These are phyloP conservation scores for Zymoseptoria tritici DNA, from an alignment of 2,329 filamentous ascomycete species.

Conservation along the genomic window DNA sequence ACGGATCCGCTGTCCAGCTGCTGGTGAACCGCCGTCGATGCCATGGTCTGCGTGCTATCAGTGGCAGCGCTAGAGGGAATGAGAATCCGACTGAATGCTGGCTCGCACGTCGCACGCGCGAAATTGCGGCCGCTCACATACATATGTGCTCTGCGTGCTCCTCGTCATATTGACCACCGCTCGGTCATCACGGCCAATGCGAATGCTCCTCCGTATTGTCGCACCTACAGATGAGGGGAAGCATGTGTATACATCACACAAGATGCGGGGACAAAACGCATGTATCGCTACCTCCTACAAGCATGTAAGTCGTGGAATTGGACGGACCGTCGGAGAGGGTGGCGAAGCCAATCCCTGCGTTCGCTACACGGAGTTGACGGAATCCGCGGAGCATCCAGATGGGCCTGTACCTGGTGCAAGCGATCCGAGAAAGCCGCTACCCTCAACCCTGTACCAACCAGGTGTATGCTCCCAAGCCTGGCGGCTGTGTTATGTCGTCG, in stretches of 20 bases:
- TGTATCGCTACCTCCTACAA: neutral
- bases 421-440: neutral
- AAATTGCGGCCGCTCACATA: neutral
- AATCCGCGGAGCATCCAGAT: no score
- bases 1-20: slow-evolving; percentile 28
- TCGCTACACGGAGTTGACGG: neutral
- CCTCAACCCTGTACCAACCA: neutral
- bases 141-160: neutral
- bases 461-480: neutral
- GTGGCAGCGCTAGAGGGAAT: neutral
- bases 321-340: neutral
- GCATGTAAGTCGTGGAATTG: neutral
- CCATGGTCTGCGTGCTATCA: slow-evolving; percentile 1
- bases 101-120: neutral
- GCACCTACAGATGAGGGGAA: neutral
- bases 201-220: neutral
- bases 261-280: neutral
- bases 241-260: neutral
- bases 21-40: slow-evolving; percentile 20
- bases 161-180: neutral
- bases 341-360: neutral
- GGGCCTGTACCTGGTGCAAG: neutral
- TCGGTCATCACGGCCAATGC: neutral
- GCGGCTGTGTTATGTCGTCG: neutral
- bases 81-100: neutral